Evolutionary conservation across 225 moss, liverwort and hornwort genomes (phyloP).

Genomic region (Physcomitrellopsis africana): DNA sequence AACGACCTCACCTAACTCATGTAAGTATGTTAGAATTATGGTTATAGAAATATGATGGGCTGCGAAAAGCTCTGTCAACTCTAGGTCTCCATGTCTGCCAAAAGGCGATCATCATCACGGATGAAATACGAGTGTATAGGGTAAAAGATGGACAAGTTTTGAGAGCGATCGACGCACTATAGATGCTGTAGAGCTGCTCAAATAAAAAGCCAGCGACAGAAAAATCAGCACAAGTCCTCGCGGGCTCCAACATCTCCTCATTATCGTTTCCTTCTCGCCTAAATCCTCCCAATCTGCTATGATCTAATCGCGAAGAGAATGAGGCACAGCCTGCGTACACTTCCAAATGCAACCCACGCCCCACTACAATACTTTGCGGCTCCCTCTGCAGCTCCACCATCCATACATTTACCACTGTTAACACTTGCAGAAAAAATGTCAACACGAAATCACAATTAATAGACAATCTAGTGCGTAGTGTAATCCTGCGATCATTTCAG

Average conservation of each 20-base stretch:
- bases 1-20: slow-evolving; percentile 1
- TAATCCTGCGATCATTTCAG: slow-evolving; percentile 2
- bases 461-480: neutral
- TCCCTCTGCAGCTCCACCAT: slow-evolving; percentile 20
- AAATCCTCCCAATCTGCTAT: neutral
- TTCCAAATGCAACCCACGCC: neutral
- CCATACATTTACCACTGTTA: slow-evolving; percentile 14
- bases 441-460: neutral
- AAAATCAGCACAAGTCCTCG: slow-evolving; percentile 24
- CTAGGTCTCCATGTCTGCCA: neutral
- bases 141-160: neutral
- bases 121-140: neutral
- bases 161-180: slow-evolving; percentile 29
- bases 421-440: neutral
- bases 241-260: slow-evolving; percentile 31
- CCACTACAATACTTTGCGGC: neutral
- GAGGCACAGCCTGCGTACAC: no score
- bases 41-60: slow-evolving; percentile 2
- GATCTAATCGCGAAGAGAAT: neutral
- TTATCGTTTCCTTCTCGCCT: slow-evolving; percentile 4
- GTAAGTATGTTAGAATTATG: neutral
- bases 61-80: neutral
- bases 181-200: slow-evolving; percentile 39
- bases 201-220: slow-evolving; percentile 39
- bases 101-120: neutral